phyloP scores from a whole-genome alignment of 192 early-diverging fungal genomes.

The Anaeromyces robustus region DNA sequence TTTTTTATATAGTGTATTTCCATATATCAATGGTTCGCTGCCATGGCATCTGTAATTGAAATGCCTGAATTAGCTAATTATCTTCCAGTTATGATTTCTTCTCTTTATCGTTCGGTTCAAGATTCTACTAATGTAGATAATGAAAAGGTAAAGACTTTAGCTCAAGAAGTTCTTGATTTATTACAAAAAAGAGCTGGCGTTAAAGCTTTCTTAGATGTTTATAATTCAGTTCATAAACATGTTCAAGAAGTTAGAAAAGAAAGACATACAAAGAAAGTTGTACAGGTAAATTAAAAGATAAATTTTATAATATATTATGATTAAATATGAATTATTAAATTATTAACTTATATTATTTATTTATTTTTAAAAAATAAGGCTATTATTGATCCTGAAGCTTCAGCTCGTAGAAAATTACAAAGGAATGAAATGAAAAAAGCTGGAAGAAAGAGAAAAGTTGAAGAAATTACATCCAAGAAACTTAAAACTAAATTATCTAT shows the following conservation, averaged over 20 bases:
- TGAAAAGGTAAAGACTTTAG: slow-evolving; percentile 59
- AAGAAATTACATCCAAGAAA: slow-evolving; percentile 39
- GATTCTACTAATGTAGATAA: slow-evolving; percentile 36
- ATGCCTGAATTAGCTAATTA: slow-evolving; percentile 36
- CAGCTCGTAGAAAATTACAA: slow-evolving; percentile 48
- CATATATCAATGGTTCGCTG: slow-evolving; percentile 88
- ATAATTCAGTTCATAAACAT: slow-evolving; percentile 49
- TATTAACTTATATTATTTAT: slow-evolving; percentile 3
- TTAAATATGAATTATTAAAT: too few species aligned
- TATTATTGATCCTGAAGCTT: slow-evolving; percentile 56
- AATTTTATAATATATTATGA: slow-evolving; percentile 2
- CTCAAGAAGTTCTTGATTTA: slow-evolving; percentile 60
- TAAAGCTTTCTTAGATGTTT: slow-evolving; percentile 42
- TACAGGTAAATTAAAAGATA: slow-evolving; percentile 4
- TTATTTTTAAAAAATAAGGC: slow-evolving; percentile 14
- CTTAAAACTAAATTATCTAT: slow-evolving; percentile 1
- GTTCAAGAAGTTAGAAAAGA: slow-evolving; percentile 42
- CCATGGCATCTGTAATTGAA: slow-evolving; percentile 53
- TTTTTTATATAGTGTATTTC: slow-evolving; percentile 38
- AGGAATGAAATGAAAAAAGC: slow-evolving; percentile 57
- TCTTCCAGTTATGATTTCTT: slow-evolving; percentile 51
- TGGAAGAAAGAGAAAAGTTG: slow-evolving; percentile 51
- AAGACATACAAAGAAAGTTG: slow-evolving; percentile 35
- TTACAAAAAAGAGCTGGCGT: slow-evolving; percentile 61
- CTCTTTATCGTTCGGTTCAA: slow-evolving; percentile 65